These are phyloP conservation scores for Podospora conica DNA, from an alignment of 495 filamentous ascomycete genomes.

Conservation along the genomic window DNA sequence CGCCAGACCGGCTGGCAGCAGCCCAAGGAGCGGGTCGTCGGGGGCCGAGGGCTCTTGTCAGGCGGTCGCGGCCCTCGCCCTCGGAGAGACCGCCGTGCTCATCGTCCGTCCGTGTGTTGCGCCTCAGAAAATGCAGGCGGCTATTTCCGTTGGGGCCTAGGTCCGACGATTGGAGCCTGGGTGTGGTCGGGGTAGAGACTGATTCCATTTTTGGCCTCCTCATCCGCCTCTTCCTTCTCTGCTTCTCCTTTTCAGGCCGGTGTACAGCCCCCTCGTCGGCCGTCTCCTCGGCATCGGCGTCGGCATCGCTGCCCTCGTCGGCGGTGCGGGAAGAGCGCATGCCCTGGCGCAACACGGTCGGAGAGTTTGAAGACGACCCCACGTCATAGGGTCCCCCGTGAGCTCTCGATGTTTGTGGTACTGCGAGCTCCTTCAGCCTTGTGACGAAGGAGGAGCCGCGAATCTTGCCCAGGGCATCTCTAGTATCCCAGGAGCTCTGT, in stretches of 20 bases:
- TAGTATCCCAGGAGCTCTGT: constrained; percentile 51
- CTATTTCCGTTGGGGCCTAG: constrained; percentile 27
- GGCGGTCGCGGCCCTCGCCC: constrained; percentile 75
- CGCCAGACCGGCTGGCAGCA: constrained; percentile 21
- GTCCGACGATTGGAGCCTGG: constrained; percentile 21
- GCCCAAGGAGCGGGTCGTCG: constrained; percentile 52
- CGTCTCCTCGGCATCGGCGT: constrained; percentile 74
- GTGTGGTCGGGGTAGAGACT: constrained; percentile 36
- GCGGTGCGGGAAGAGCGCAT: constrained; percentile 42
- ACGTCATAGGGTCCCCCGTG: constrained; percentile 23
- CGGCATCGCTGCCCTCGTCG: constrained; percentile 58
- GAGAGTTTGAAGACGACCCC: constrained; percentile 39
- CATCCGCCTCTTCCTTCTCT: constrained; percentile 52
- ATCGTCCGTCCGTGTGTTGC: constrained; percentile 64
- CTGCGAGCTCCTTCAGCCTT: constrained; percentile 56
- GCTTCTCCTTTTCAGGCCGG: constrained; percentile 33
- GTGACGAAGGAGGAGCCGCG: constrained; percentile 59
- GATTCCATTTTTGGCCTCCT: constrained; percentile 45
- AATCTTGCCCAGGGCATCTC: constrained; percentile 50
- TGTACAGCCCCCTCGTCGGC: constrained; percentile 46
- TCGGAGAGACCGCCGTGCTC: constrained; percentile 76
- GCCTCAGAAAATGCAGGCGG: constrained; percentile 52
- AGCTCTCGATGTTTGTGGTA: constrained; percentile 42
- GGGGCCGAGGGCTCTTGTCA: constrained; percentile 51
- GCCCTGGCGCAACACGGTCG: constrained; percentile 39